A percentile compares a stretch with the other conserved stretches of the same genome.
Evolutionary conservation across 441 rosid species (phyloP).

Genomic region (Dalechampia spathulata): DNA sequence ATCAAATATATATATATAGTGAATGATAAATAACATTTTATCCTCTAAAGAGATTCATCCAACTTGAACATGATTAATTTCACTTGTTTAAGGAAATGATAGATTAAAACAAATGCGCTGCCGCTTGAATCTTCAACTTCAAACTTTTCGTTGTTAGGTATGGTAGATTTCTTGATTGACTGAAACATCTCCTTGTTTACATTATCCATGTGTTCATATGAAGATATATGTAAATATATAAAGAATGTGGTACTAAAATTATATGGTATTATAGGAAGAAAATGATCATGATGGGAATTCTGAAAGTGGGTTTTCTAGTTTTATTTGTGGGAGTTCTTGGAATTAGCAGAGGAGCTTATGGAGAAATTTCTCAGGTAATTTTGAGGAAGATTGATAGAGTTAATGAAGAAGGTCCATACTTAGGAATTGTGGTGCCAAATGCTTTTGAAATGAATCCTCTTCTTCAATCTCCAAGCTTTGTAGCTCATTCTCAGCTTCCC

Average conservation of each 20-base stretch:
- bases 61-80: no score
- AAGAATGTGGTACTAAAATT: not conserved
- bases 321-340: conserved; percentile 15
- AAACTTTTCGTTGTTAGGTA: not conserved
- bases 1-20: no score
- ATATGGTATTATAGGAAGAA: not conserved
- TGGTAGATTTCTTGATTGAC: not conserved
- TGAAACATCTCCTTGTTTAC: not conserved
- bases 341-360: conserved; percentile 16
- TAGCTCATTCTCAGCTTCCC: conserved; percentile 26
- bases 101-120: no score
- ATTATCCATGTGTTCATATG: not conserved
- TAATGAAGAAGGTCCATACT: conserved; percentile 40
- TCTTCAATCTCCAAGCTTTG: conserved; percentile 40
- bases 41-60: no score
- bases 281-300: not conserved
- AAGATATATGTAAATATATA: not conserved
- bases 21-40: no score
- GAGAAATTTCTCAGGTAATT: conserved; percentile 19
- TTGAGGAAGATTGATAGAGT: conserved; percentile 22
- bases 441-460: conserved; percentile 69
- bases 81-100: no score
- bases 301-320: not conserved
- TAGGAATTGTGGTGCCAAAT: conserved; percentile 54
- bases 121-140: not conserved